These are phyloP conservation scores for Lactarius hatsudake DNA, from an alignment of 768 basidiomycete genomes.

Conservation along the genomic window DNA sequence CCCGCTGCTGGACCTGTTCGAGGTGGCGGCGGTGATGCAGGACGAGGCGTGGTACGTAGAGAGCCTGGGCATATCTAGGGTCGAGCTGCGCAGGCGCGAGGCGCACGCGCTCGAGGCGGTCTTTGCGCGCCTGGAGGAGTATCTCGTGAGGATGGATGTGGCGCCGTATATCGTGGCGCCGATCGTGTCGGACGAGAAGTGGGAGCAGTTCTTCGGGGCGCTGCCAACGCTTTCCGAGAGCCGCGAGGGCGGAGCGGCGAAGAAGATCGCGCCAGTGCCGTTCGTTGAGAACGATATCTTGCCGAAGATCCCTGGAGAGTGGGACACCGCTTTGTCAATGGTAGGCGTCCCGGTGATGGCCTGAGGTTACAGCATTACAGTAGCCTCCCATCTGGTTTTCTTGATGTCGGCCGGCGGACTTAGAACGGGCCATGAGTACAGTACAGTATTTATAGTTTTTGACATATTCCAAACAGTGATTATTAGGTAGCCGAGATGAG, in stretches of 20 bases:
- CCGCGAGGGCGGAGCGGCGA: neutral
- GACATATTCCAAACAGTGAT: no score
- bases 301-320: neutral
- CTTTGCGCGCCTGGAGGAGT: slow-evolving; percentile 28
- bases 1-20: slow-evolving; percentile 42
- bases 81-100: slow-evolving; percentile 39
- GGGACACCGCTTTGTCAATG: neutral
- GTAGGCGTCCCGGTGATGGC: neutral
- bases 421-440: neutral
- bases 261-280: neutral
- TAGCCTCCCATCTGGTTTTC: neutral
- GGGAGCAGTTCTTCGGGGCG: slow-evolving; percentile 31
- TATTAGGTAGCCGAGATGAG: no score
- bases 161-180: slow-evolving; percentile 27
- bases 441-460: no score
- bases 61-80: slow-evolving; percentile 45
- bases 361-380: neutral
- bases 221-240: slow-evolving; percentile 18
- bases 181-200: slow-evolving; percentile 33
- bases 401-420: neutral
- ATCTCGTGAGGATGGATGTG: slow-evolving; percentile 22
- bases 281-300: neutral
- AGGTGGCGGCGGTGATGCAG: slow-evolving; percentile 19
- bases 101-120: slow-evolving; percentile 30
- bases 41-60: slow-evolving; percentile 63